phyloP scores from a whole-genome alignment of 2,329 filamentous ascomycete genomes.

The Sarocladiaceae sp. region DNA sequence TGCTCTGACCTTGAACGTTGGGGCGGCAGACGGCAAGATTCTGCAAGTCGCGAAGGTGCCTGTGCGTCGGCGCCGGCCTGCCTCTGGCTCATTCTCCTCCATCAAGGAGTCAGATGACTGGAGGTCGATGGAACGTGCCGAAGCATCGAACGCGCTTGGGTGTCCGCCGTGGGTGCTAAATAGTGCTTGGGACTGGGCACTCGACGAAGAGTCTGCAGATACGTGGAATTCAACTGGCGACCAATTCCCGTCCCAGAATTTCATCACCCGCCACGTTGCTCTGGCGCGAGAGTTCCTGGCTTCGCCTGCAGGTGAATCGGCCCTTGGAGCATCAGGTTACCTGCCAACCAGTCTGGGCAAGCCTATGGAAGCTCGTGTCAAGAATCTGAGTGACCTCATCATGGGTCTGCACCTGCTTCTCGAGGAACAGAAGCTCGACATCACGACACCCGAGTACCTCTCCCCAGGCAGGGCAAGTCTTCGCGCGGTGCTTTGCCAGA shows the following conservation, averaged over 20 bases:
- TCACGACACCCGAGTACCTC: constrained; percentile 41
- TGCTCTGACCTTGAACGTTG: constrained; percentile 58
- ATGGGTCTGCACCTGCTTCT: constrained; percentile 79
- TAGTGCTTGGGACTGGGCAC: constrained; percentile 67
- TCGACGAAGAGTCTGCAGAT: constrained; percentile 47
- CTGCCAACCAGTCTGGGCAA: constrained; percentile 57
- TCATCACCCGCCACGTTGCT: constrained; percentile 48
- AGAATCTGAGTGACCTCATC: constrained; percentile 62
- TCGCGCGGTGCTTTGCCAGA: constrained; percentile 72
- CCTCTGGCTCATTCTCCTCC: constrained; percentile 31
- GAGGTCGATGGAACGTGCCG: constrained; percentile 41
- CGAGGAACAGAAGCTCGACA: constrained; percentile 83
- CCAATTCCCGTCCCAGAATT: constrained; percentile 28
- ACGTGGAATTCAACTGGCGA: constrained; percentile 20
- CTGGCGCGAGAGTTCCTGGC: constrained; percentile 63
- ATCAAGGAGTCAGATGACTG: constrained; percentile 38
- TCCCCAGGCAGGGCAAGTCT: constrained; percentile 48
- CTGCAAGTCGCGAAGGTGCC: constrained; percentile 22
- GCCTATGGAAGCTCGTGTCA: constrained; percentile 53
- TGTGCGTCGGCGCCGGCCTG: constrained; percentile 25
- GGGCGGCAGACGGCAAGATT: constrained; percentile 27
- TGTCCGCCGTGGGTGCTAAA: constrained; percentile 57
- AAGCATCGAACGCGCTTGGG: constrained; percentile 43
- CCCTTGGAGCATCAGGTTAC: constrained; percentile 52
- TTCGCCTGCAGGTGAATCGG: constrained; percentile 52